phyloP scores from a whole-genome alignment of 2,329 filamentous ascomycete species.

The Cordyceps tenuipes region DNA sequence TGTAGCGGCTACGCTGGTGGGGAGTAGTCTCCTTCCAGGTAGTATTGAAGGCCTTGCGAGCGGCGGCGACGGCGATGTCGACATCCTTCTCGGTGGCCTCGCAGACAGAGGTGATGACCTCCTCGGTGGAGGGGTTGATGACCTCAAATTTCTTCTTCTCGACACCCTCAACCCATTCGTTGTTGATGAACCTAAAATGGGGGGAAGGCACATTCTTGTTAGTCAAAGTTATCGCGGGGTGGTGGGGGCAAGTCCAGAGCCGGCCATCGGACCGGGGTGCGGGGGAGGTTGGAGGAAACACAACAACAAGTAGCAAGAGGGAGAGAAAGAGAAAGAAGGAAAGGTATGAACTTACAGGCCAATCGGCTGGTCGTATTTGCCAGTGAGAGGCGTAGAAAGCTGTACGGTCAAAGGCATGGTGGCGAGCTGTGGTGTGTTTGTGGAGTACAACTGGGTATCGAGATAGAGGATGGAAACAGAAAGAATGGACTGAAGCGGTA shows the following conservation, averaged over 20 bases:
- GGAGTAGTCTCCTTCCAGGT: constrained; percentile 62
- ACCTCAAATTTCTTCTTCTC: constrained; percentile 89
- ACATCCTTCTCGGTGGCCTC: constrained; percentile 86
- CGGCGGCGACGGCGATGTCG: constrained; percentile 72
- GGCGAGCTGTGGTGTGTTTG: constrained; percentile 16
- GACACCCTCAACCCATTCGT: constrained; percentile 70
- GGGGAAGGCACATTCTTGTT: neutral
- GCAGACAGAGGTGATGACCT: constrained; percentile 72
- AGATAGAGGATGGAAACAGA: constrained; percentile 12
- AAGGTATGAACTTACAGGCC: constrained; percentile 43
- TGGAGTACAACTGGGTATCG: constrained; percentile 15
- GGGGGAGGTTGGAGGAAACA: neutral
- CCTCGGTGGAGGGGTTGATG: constrained; percentile 79
- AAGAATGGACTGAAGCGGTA: neutral
- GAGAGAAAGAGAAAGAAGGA: constrained; percentile 20
- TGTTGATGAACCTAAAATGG: constrained; percentile 73
- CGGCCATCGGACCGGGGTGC: neutral
- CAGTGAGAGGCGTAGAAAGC: constrained; percentile 61
- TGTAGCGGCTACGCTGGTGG: constrained; percentile 57
- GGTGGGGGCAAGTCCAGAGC: neutral
- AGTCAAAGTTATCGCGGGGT: neutral
- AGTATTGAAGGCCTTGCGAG: constrained; percentile 77
- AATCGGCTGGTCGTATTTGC: constrained; percentile 49
- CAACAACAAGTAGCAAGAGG: no score
- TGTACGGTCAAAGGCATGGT: constrained; percentile 45